A percentile compares a stretch with the other conserved stretches of the same genome.
phyloP scores from a whole-genome alignment of 2,329 filamentous ascomycete genomes.

The Parascedosporium putredinis region DNA sequence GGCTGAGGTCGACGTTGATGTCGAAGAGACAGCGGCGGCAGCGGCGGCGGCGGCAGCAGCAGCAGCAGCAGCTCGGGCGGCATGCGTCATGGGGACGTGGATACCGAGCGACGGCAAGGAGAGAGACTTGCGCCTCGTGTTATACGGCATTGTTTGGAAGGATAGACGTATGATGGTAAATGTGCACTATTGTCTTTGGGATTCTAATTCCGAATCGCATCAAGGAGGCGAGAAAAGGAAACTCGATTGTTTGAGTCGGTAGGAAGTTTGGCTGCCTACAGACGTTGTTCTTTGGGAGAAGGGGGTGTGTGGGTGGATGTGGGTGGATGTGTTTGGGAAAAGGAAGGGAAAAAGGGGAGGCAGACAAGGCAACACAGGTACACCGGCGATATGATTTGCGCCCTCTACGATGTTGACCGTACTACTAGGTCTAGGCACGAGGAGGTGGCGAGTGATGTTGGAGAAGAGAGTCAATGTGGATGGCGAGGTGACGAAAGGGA shows the following conservation, averaged over 20 bases:
- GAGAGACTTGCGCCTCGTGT: slow-evolving; percentile 91
- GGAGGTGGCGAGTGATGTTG: neutral
- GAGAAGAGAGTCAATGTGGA: neutral
- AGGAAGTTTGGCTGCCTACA: neutral
- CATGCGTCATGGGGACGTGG: slow-evolving; percentile 62
- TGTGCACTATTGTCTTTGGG: neutral
- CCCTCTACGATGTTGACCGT: neutral
- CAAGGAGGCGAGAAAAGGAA: neutral
- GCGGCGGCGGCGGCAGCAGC: slow-evolving; percentile 25
- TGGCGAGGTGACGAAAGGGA: neutral
- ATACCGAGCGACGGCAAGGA: slow-evolving; percentile 90
- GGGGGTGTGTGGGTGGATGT: slow-evolving; percentile 12
- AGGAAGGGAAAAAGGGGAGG: slow-evolving; percentile 7
- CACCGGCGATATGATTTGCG: neutral
- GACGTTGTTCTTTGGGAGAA: neutral
- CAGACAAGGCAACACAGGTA: neutral
- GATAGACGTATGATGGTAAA: slow-evolving; percentile 9
- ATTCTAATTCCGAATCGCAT: neutral
- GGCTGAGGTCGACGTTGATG: slow-evolving; percentile 21
- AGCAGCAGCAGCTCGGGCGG: slow-evolving; percentile 44
- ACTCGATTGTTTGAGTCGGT: slow-evolving; percentile 7
- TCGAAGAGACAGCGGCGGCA: slow-evolving; percentile 18
- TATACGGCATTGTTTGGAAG: slow-evolving; percentile 67
- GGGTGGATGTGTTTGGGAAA: slow-evolving; percentile 10
- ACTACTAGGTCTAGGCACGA: neutral